Evolutionary conservation across 2,329 filamentous ascomycete genomes (phyloP).

Genomic region (Rasamsonia emersonii): DNA sequence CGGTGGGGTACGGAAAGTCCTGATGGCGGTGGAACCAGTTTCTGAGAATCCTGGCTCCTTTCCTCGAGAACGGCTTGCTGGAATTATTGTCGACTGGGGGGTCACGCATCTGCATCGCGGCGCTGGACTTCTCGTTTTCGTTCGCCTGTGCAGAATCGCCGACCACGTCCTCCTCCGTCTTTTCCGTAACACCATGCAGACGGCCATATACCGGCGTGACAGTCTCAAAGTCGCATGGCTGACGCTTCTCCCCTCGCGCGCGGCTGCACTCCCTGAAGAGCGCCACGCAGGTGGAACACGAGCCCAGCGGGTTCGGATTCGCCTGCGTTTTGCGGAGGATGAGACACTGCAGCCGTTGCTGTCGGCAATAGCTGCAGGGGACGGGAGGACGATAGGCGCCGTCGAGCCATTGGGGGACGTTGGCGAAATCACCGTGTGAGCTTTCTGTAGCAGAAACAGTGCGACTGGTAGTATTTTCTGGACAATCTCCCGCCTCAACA

Average conservation of each 20-base stretch:
- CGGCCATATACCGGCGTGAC: slow-evolving; percentile 40
- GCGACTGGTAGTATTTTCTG: no score
- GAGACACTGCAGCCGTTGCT: slow-evolving; percentile 40
- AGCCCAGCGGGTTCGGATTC: slow-evolving; percentile 42
- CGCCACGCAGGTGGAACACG: slow-evolving; percentile 45
- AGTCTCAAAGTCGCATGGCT: slow-evolving; percentile 41
- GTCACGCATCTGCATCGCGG: background rate
- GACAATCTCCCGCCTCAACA: no score
- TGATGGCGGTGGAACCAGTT: slow-evolving; percentile 41
- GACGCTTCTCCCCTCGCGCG: slow-evolving; percentile 37
- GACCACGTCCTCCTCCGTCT: slow-evolving; percentile 17
- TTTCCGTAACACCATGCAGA: slow-evolving; percentile 43
- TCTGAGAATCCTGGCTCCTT: slow-evolving; percentile 36
- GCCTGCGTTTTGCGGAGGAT: slow-evolving; percentile 39
- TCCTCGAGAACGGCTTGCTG: slow-evolving; percentile 35
- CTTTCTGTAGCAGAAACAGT: no score
- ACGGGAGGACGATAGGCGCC: slow-evolving; percentile 35
- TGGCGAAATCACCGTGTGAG: no score
- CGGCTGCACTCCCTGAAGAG: slow-evolving; percentile 45
- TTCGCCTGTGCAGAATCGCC: background rate
- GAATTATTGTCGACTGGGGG: background rate
- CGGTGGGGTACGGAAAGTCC: slow-evolving; percentile 42
- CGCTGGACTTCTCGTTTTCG: background rate
- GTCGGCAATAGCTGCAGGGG: slow-evolving; percentile 39
- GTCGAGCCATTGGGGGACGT: slow-evolving; percentile 27